phyloP scores from a whole-genome alignment of 768 basidiomycete genomes.

The Pisolithus microcarpus region DNA sequence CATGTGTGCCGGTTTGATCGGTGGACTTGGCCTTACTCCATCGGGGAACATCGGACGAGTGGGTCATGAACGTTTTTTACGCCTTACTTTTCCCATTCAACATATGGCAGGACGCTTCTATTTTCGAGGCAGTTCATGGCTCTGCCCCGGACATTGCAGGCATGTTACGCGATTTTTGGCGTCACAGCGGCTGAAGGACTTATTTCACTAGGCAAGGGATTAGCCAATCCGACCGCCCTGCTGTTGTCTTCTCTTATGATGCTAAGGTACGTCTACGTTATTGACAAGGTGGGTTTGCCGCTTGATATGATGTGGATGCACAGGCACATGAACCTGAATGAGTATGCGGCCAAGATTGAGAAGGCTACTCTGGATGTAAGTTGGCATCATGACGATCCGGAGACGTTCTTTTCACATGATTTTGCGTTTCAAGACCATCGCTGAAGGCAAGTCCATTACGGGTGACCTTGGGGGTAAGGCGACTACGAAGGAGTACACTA shows the following conservation, averaged over 20 bases:
- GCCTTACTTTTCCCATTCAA: slow-evolving; percentile 10
- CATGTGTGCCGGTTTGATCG: slow-evolving; percentile 98
- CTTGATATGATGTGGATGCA: slow-evolving; percentile 19
- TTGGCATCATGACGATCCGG: slow-evolving; percentile 6
- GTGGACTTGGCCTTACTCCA: slow-evolving; percentile 93
- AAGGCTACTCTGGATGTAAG: slow-evolving; percentile 82
- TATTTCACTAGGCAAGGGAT: slow-evolving; percentile 59
- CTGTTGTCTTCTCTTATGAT: slow-evolving; percentile 96
- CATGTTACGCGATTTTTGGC: slow-evolving; percentile 24
- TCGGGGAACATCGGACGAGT: slow-evolving; percentile 96
- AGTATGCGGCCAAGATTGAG: slow-evolving; percentile 85
- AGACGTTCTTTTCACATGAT: not conserved
- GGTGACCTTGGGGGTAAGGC: slow-evolving; percentile 94
- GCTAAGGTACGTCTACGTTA: slow-evolving; percentile 59
- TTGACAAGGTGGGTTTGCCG: not conserved
- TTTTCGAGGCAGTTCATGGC: slow-evolving; percentile 99
- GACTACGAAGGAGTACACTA: slow-evolving; percentile 82
- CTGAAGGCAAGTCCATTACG: slow-evolving; percentile 92
- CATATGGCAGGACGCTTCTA: slow-evolving; percentile 79
- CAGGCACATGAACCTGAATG: slow-evolving; percentile 88
- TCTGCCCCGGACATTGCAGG: slow-evolving; percentile 99
- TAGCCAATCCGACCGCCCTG: slow-evolving; percentile 99
- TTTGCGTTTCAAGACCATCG: slow-evolving; percentile 66
- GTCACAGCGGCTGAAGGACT: slow-evolving; percentile 2
- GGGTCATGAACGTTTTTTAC: slow-evolving; percentile 22